phyloP scores from a whole-genome alignment of 805 yeast genomes.

The Danielozyma ontarioensis region DNA sequence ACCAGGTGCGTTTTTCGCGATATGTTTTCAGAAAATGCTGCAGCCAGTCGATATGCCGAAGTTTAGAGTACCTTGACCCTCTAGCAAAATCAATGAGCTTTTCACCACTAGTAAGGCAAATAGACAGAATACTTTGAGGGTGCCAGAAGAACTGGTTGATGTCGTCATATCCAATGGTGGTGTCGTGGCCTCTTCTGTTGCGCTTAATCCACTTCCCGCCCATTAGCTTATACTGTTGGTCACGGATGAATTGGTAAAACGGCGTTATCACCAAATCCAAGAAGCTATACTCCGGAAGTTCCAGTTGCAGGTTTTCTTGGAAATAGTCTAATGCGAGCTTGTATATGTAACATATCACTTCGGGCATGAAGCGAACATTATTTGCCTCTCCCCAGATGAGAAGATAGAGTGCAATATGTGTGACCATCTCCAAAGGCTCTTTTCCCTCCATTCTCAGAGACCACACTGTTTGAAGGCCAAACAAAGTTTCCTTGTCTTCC shows the following conservation, averaged over 20 bases:
- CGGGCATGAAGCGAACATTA: slow-evolving; percentile 51
- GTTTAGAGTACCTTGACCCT: slow-evolving; percentile 23
- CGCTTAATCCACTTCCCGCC: slow-evolving; percentile 51
- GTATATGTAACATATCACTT: slow-evolving; percentile 29
- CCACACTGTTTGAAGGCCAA: slow-evolving; percentile 49
- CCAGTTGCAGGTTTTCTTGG: neutral
- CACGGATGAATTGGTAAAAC: slow-evolving; percentile 53
- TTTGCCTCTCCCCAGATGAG: slow-evolving; percentile 78
- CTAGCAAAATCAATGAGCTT: slow-evolving; percentile 21
- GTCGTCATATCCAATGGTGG: slow-evolving; percentile 55
- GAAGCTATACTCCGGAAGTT: slow-evolving; percentile 23
- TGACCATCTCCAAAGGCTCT: slow-evolving; percentile 52
- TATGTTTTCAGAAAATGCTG: slow-evolving; percentile 41
- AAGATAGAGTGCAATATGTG: slow-evolving; percentile 59
- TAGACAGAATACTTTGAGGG: slow-evolving; percentile 26
- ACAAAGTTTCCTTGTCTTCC: slow-evolving; percentile 10
- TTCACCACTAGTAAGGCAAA: slow-evolving; percentile 29
- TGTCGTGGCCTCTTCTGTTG: slow-evolving; percentile 64
- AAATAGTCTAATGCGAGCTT: slow-evolving; percentile 22
- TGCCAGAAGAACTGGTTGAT: slow-evolving; percentile 51
- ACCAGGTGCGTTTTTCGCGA: slow-evolving; percentile 45
- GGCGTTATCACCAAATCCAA: slow-evolving; percentile 42
- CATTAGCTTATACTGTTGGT: slow-evolving; percentile 57
- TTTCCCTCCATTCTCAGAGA: slow-evolving; percentile 53
- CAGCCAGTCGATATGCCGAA: slow-evolving; percentile 37